Base-by-base conservation (phyloP, 345 rosid genomes). In the Eucalyptus marginata region DNA sequence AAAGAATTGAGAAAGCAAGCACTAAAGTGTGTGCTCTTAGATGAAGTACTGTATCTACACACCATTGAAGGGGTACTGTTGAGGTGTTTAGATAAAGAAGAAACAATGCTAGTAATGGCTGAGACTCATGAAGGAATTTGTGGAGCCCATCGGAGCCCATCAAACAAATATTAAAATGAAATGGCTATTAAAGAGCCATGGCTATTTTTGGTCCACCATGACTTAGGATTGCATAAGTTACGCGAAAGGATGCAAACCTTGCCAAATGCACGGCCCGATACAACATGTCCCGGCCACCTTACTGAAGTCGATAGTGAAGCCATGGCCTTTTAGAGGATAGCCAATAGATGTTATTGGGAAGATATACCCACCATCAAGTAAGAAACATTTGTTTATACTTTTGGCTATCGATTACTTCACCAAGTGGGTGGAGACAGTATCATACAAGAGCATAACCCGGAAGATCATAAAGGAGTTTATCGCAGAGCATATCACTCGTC, bases 171-270 rank as follows among this genome's bases (percentile, higher is more conserved):
- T 52, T 20, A 18, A 52, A 52, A 52, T 52, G 58, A 52, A 52
- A 2, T 52, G 58, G 10, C 2, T 52, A 0, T 52, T 52, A 2
- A 52, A 2, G 4, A 0, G 58, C 7, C 8, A 18, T 16, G 4
- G 22, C 3, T 52, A 52, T 18, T 52, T 52, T 52, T 52, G 58
- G 58, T 4, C 10, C 0, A 17, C 24, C 3, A 52, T 7, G 58
- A 52, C 58, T 6, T 10, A 17, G 0, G 49, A 79, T 31, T 79
- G 4, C 5, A 11, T 79, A 17, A n/a, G 33, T 17, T 79, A 31
- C 9, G 49, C 15, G 5, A 79, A 79, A 17, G 27, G 49, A 33
- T 79, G 49, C 5, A 36, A 8, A 31, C 6, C 85, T 29, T 79
- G 49, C 36, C 27, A 79, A 0, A 40, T 31, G 18, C 1, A 1